phyloP scores from a whole-genome alignment of 2,329 filamentous ascomycete genomes.

The Plectosphaerella sp. region DNA sequence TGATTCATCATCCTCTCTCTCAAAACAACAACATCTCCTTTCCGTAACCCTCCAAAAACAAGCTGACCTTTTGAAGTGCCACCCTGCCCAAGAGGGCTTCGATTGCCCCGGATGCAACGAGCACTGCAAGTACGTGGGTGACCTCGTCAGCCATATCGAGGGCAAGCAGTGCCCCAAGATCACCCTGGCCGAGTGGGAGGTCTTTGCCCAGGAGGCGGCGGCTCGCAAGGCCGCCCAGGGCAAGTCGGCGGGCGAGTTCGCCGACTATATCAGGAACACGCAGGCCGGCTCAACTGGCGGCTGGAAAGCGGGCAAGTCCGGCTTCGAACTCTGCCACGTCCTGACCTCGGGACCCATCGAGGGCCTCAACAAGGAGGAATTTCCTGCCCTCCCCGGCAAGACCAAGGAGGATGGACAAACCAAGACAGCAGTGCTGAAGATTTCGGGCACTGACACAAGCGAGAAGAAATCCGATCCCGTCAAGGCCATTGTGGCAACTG shows the following conservation, averaged over 20 bases:
- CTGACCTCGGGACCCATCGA: not conserved
- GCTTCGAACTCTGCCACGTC: not conserved
- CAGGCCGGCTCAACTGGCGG: not conserved
- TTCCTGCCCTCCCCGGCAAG: not conserved
- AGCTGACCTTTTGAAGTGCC: conserved; percentile 22
- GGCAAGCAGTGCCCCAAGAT: conserved; percentile 31
- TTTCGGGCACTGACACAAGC: not conserved
- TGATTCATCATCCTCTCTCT: not conserved
- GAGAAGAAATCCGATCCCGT: too few species aligned
- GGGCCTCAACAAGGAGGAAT: not conserved
- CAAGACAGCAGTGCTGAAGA: not conserved
- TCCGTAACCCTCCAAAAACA: not conserved
- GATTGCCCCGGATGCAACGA: conserved; percentile 41
- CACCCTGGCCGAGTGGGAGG: conserved; percentile 10
- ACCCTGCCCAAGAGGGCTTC: conserved; percentile 34
- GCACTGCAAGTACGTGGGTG: conserved; percentile 29
- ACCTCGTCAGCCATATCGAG: conserved; percentile 43
- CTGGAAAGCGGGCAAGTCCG: not conserved
- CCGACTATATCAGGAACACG: not conserved
- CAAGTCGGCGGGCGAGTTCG: not conserved
- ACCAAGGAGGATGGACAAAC: not conserved
- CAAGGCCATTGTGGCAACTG: too few species aligned
- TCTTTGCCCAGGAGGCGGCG: not conserved
- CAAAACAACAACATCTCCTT: not conserved
- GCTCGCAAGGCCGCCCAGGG: not conserved